Percentiles rank a stretch among this genome's conserved stretches.
phyloP scores from a whole-genome alignment of 2,329 filamentous ascomycete genomes.

The Fusarium chlamydosporum region DNA sequence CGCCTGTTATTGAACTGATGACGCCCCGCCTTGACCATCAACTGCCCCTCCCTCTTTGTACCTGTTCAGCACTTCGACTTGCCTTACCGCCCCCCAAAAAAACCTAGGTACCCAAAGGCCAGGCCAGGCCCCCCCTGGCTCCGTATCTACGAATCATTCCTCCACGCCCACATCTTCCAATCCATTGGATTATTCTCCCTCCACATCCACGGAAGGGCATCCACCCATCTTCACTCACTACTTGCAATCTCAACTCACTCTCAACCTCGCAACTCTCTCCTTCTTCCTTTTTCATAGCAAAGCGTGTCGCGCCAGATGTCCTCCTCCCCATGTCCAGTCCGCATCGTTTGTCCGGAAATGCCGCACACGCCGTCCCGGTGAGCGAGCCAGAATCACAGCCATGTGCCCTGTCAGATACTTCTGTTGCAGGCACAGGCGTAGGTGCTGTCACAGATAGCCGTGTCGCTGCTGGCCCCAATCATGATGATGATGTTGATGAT shows the following conservation, averaged over 20 bases:
- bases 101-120: no score
- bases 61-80: constrained; percentile 35
- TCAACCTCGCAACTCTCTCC: constrained; percentile 33
- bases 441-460: constrained; percentile 32
- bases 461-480: constrained; percentile 41
- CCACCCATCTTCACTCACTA: constrained; percentile 31
- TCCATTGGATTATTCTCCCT: constrained; percentile 10
- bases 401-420: constrained; percentile 42
- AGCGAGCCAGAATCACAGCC: constrained; percentile 51
- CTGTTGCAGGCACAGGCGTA: constrained; percentile 29
- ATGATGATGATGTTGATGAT: constrained; percentile 47
- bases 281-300: constrained; percentile 34
- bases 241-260: constrained; percentile 39
- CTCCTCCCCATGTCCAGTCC: constrained; percentile 71
- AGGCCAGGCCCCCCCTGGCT: constrained; percentile 34
- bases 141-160: constrained; percentile 53
- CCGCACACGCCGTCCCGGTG: constrained; percentile 65
- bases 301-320: constrained; percentile 64
- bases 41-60: constrained; percentile 31
- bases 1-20: constrained; percentile 22
- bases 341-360: constrained; percentile 67
- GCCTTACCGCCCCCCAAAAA: constrained; percentile 38
- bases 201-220: neutral
- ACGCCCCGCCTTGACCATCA: constrained; percentile 37
- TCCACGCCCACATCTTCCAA: constrained; percentile 50